A percentile compares a stretch with the other conserved stretches of the same genome.
Evolutionary conservation across 2,329 filamentous ascomycete genomes (phyloP).

Genomic region (Beauveria rudraprayagi): DNA sequence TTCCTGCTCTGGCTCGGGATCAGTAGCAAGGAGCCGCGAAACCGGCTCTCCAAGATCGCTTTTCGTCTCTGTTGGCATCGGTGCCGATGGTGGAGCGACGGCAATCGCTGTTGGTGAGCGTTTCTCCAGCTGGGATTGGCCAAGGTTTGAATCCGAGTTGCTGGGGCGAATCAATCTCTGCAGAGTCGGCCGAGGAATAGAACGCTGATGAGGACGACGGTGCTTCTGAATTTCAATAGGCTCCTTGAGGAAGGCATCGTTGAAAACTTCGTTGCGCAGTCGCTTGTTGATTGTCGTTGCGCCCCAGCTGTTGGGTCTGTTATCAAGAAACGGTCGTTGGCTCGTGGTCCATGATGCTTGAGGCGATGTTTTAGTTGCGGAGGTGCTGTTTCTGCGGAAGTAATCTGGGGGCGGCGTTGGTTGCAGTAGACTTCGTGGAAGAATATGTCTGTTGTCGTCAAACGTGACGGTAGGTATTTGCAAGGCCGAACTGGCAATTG

Average conservation of each 20-base stretch:
- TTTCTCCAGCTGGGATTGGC: conserved; percentile 10
- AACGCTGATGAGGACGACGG: conserved; percentile 60
- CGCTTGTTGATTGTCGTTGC: conserved; percentile 85
- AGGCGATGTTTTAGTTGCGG: conserved; percentile 13
- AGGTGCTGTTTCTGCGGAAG: conserved; percentile 26
- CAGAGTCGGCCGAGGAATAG: conserved; percentile 47
- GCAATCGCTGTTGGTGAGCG: background rate
- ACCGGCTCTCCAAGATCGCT: conserved; percentile 27
- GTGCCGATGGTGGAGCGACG: background rate
- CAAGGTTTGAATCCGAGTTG: conserved; percentile 36
- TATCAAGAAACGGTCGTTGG: conserved; percentile 37
- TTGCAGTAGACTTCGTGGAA: conserved; percentile 75
- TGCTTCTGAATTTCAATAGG: conserved; percentile 75
- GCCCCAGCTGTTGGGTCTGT: conserved; percentile 67
- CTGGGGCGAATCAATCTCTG: conserved; percentile 37
- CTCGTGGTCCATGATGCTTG: conserved; percentile 8
- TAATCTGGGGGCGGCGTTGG: conserved; percentile 36
- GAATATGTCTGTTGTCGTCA: conserved; percentile 88
- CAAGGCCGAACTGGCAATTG: conserved; percentile 55
- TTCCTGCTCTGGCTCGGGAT: conserved; percentile 28
- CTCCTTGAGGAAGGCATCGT: conserved; percentile 82
- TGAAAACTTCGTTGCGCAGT: conserved; percentile 82
- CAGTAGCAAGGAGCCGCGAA: conserved; percentile 18
- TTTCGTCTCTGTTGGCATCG: conserved; percentile 20
- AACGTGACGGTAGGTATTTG: conserved; percentile 85